A percentile compares a stretch with the other conserved stretches of the same genome.
phyloP scores from a whole-genome alignment of 2,329 filamentous ascomycete genomes.

The Lasiodiplodia theobromae region DNA sequence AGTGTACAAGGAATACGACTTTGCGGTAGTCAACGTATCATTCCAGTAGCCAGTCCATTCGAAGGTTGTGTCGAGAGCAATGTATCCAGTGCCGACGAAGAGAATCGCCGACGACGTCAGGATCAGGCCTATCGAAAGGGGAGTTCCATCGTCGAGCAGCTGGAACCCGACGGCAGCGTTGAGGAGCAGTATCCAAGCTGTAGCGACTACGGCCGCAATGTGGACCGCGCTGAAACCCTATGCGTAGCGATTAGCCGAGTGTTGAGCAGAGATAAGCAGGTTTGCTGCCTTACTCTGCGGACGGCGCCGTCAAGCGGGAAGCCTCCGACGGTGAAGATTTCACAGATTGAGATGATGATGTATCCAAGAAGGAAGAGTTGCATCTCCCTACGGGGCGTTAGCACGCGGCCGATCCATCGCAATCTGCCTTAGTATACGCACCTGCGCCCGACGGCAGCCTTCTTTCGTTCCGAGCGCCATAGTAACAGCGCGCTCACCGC shows the following conservation, averaged over 20 bases:
- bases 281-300: conserved; percentile 67
- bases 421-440: conserved; percentile 46
- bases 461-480: conserved; percentile 84
- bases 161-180: conserved; percentile 95
- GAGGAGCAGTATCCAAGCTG: conserved; percentile 87
- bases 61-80: conserved; percentile 91
- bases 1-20: conserved; percentile 87
- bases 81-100: conserved; percentile 92
- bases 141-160: conserved; percentile 89
- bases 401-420: conserved; percentile 29
- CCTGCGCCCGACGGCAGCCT: conserved; percentile 92
- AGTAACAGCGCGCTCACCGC: conserved; percentile 70
- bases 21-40: conserved; percentile 58
- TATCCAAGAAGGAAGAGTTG: conserved; percentile 90
- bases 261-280: not conserved
- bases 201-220: conserved; percentile 86
- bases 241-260: conserved; percentile 9
- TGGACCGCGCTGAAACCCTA: conserved; percentile 90
- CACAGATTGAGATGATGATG: conserved; percentile 87
- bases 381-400: conserved; percentile 75
- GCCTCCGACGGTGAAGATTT: conserved; percentile 93
- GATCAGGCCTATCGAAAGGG: conserved; percentile 80
- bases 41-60: conserved; percentile 83
- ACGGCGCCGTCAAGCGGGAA: conserved; percentile 77
- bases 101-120: conserved; percentile 72